A percentile compares a stretch with the other conserved stretches of the same genome.
These are phyloP conservation scores for Gossypium schwendimanii DNA, from an alignment of 441 rosid species.

Conservation along the genomic window DNA sequence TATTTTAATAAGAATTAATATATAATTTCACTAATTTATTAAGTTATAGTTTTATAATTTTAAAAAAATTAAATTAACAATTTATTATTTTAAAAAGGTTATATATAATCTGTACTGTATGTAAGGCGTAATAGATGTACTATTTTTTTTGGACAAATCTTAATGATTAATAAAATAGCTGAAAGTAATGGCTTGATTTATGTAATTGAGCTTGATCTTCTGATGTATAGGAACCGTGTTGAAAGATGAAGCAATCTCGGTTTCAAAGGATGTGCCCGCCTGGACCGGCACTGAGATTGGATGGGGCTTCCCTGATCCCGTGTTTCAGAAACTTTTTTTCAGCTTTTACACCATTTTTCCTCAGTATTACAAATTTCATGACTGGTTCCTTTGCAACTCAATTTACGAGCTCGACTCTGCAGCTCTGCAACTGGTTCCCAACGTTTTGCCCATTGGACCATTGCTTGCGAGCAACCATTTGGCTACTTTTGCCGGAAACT, in stretches of 20 bases:
- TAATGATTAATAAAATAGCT: no score
- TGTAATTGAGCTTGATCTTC: no score
- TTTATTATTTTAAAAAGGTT: no score
- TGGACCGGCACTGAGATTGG: not conserved
- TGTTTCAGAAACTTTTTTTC: not conserved
- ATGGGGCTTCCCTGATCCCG: conserved; percentile 15
- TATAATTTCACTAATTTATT: no score
- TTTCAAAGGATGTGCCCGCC: not conserved
- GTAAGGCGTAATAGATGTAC: no score
- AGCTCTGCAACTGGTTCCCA: conserved; percentile 1
- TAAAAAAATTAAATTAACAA: no score
- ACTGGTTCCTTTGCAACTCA: conserved; percentile 15
- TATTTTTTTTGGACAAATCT: no score
- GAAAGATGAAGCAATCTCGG: not conserved
- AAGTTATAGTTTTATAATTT: no score
- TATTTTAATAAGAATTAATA: no score
- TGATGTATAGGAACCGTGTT: not conserved
- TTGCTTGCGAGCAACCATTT: not conserved
- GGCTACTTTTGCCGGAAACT: not conserved
- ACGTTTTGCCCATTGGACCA: conserved; percentile 11
- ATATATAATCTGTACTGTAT: no score
- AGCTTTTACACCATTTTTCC: not conserved
- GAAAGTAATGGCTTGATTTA: no score
- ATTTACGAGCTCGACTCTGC: conserved; percentile 12
- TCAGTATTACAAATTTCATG: not conserved